Conservation (phyloP, 306 rosid genomes). For the Castanea mollissima region DNA sequence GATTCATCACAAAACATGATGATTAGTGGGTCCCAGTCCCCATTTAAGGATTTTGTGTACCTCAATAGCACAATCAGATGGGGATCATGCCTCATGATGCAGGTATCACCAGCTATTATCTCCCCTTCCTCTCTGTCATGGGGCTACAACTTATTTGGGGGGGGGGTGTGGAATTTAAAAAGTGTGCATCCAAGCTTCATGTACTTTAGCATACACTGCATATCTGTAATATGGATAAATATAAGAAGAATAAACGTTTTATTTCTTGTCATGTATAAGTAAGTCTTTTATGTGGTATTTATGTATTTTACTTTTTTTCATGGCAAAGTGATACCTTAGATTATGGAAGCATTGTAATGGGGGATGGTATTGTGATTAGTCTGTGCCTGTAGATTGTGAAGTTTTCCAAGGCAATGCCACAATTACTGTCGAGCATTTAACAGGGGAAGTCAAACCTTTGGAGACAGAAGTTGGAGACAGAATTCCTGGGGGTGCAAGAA, state of each 20-base stretch:
- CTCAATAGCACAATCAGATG: too few relatives aligned
- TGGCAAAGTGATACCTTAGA: slow-evolving; percentile 21
- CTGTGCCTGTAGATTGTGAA: slow-evolving; percentile 99
- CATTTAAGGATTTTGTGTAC: not conserved
- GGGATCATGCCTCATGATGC: too few relatives aligned
- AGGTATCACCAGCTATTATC: too few relatives aligned
- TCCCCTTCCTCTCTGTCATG: too few relatives aligned
- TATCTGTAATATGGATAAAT: not conserved
- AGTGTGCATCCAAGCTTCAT: not conserved
- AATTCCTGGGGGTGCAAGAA: slow-evolving; percentile 98
- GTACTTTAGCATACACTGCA: slow-evolving; percentile 1
- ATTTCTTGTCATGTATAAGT: not conserved
- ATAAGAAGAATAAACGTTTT: not conserved
- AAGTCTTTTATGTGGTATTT: slow-evolving; percentile 9
- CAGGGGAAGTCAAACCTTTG: slow-evolving; percentile 93
- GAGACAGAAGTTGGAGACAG: slow-evolving; percentile 83
- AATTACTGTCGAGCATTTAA: slow-evolving; percentile 91
- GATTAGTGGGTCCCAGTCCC: not conserved
- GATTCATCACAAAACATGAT: slow-evolving; percentile 12
- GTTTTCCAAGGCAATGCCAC: slow-evolving; percentile 92
- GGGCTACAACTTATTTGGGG: too few relatives aligned
- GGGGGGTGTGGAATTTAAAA: too few relatives aligned
- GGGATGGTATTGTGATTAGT: slow-evolving; percentile 85
- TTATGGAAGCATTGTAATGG: slow-evolving; percentile 49
- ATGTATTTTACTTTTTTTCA: not conserved